Evolutionary conservation across 179 eudicot species (phyloP), one percentile per base, ranked within the genome.

Genomic region (Spergularia azorica): DNA sequence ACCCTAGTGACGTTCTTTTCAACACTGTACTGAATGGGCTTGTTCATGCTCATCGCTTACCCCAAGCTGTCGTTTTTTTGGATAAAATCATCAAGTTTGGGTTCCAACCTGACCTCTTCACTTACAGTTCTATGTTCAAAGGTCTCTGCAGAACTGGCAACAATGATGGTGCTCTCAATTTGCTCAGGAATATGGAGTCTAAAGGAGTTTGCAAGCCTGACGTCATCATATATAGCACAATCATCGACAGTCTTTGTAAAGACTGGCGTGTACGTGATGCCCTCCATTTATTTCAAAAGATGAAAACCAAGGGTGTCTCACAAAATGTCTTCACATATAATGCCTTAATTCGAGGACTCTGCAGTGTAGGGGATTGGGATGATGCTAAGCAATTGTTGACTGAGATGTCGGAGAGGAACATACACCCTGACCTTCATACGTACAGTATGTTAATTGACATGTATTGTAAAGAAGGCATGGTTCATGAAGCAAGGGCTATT

Each of bases 381-480:
- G 52, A 65, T 12, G 59, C 72, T 2, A 51, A 17, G 10, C 60
- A 21, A 6, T 13, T 69, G 59, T 52, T 69, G 14, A 51, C 12
- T 69, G 60, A 51, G 60, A 69, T 69, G 72, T 21, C 2, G 72
- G 43, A 69, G 38, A 69, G 1, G 41, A 69, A 51, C 57, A 20
- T 26, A 51, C 18, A 1, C 5, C 72, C 72, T 5, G 5, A 21
- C 18, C 5, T 26, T 51, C 4, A 12, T 0, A 69, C 60, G 1
- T 69, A 51, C 72, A 52, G 1, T 18, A 51, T 41, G 9, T 32
- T 70, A 4, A 32, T 70, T 70, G 48, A 54, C 73, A 26, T 7
- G 48, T 70, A 52, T 12, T 52, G 61, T 32, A 70, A 70, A 70
- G 46, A 70, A 14, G 73, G 73, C 54, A 54, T 21, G 5, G 73